These are phyloP conservation scores for Auricularia cornea DNA, from an alignment of 768 basidiomycete species.

Conservation along the genomic window DNA sequence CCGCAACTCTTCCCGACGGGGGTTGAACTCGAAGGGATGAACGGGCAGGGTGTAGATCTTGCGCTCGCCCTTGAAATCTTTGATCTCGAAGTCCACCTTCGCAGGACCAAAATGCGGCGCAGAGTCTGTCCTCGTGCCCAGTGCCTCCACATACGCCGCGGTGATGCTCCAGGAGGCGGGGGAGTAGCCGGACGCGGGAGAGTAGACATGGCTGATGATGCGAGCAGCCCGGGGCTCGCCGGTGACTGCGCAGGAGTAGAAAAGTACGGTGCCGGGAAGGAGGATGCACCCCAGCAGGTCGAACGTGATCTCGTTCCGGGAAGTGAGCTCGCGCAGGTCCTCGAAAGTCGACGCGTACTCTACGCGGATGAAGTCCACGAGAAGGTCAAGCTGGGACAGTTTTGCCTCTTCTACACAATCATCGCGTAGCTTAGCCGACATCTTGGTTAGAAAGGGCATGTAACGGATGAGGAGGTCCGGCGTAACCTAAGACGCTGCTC, in stretches of 20 bases:
- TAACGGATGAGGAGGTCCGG: constrained; percentile 46
- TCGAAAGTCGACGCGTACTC: constrained; percentile 44
- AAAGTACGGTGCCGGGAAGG: constrained; percentile 44
- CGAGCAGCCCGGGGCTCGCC: constrained; percentile 41
- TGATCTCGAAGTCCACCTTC: constrained; percentile 25
- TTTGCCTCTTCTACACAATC: no score
- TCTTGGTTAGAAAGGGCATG: constrained; percentile 33
- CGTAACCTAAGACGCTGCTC: constrained; percentile 38
- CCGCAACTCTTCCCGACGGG: constrained; percentile 33
- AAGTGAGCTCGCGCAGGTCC: constrained; percentile 37
- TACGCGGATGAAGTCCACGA: constrained; percentile 39
- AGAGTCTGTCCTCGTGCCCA: neutral
- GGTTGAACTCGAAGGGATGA: constrained; percentile 47
- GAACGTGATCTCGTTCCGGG: constrained; percentile 51
- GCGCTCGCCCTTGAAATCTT: constrained; percentile 38
- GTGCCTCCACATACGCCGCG: neutral
- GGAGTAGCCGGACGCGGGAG: neutral
- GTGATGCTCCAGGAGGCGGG: neutral
- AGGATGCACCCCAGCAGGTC: constrained; percentile 48
- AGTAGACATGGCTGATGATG: neutral
- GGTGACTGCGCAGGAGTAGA: constrained; percentile 42
- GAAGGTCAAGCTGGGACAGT: constrained; percentile 26
- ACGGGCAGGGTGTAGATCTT: constrained; percentile 43
- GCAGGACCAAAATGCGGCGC: neutral
- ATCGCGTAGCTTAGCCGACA: no score